phyloP scores from a whole-genome alignment of 352 stramenopile genomes.

The Phytophthora sansomeana region DNA sequence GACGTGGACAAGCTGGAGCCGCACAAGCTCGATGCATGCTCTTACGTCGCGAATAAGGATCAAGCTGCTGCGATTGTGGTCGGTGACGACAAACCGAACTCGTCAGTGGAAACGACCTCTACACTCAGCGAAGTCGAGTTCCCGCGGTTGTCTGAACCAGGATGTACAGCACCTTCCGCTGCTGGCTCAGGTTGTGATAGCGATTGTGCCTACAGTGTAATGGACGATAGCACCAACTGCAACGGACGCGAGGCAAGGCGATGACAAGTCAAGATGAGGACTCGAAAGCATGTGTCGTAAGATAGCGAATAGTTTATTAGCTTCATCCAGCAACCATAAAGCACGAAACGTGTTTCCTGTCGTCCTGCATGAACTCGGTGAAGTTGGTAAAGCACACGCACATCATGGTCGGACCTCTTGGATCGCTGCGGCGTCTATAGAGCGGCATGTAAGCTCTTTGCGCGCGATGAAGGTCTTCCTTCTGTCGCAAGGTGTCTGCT shows the following conservation, averaged over 20 bases:
- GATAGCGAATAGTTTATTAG: constrained; percentile 1
- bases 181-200: neutral
- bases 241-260: too few species aligned
- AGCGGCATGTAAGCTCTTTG: too few species aligned
- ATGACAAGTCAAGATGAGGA: too few species aligned
- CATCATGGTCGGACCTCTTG: too few species aligned
- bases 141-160: neutral
- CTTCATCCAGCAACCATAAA: neutral
- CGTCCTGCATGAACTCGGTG: too few species aligned
- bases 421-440: too few species aligned
- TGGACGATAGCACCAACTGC: neutral
- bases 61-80: neutral
- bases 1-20: constrained; percentile 36
- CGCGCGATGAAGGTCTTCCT: too few species aligned
- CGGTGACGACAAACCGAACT: constrained; percentile 10
- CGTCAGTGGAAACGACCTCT: constrained; percentile 23
- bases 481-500: too few species aligned
- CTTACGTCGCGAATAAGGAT: constrained; percentile 20
- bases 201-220: constrained; percentile 17
- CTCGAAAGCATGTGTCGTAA: neutral
- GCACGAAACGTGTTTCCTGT: too few species aligned
- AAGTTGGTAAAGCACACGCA: too few species aligned
- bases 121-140: constrained; percentile 17
- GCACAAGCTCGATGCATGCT: constrained; percentile 29
- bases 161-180: neutral